phyloP scores from a whole-genome alignment of 1,284 basidiomycete genomes.

The Apiotrichum montevideense region DNA sequence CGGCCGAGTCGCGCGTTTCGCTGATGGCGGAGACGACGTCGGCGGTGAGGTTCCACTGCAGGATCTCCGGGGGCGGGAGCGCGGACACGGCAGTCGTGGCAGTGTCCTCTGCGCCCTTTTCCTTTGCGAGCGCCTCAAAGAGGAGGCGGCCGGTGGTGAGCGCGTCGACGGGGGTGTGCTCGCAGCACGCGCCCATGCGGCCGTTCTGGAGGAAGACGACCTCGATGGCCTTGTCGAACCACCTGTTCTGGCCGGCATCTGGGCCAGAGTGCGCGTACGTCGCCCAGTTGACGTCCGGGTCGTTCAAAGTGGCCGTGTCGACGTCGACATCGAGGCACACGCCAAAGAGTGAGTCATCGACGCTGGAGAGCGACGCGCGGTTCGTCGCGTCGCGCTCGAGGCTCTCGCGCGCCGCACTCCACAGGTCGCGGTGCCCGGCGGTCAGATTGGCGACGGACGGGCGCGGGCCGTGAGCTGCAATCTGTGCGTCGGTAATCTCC shows the following conservation, averaged over 20 bases:
- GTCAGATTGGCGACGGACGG: constrained; percentile 12
- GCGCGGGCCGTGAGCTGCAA: background rate
- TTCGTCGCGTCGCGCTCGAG: constrained; percentile 5
- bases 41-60: constrained; percentile 9
- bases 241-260: constrained; percentile 7
- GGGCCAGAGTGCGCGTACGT: constrained; percentile 5
- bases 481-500: background rate
- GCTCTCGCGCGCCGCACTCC: constrained; percentile 6
- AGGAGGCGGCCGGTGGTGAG: constrained; percentile 13
- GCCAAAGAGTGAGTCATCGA: constrained; percentile 9
- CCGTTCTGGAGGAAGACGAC: constrained; percentile 14
- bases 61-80: constrained; percentile 2
- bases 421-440: constrained; percentile 11
- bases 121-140: constrained; percentile 8
- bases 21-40: constrained; percentile 1
- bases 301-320: constrained; percentile 1
- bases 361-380: constrained; percentile 1
- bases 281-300: constrained; percentile 6
- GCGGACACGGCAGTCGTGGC: background rate
- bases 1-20: constrained; percentile 2
- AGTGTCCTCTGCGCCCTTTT: background rate
- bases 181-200: constrained; percentile 14
- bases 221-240: constrained; percentile 16
- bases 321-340: constrained; percentile 14
- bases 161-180: constrained; percentile 17